Evolutionary conservation across 495 filamentous ascomycete genomes (phyloP).

Genomic region (Penicillium alfredii): DNA sequence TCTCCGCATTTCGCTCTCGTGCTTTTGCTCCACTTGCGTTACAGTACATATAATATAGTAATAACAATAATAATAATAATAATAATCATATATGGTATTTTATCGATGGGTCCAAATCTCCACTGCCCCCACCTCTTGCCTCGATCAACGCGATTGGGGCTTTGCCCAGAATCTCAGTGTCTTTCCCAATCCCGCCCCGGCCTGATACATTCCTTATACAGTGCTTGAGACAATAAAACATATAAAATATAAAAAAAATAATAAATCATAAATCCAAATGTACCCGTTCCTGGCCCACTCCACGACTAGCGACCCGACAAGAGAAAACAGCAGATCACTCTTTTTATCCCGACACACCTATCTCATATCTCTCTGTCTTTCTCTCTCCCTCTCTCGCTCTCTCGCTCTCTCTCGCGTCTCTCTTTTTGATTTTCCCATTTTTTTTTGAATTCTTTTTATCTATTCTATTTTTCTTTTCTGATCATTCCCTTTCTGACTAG

Average conservation of each 20-base stretch:
- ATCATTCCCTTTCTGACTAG: conserved; percentile 19
- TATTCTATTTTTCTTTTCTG: conserved; percentile 21
- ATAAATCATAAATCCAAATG: conserved; percentile 6
- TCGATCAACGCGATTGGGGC: too few species aligned
- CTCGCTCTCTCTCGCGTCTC: conserved; percentile 32
- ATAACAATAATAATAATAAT: too few species aligned
- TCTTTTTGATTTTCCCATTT: conserved; percentile 29
- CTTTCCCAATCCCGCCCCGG: conserved; percentile 24
- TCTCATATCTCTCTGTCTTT: conserved; percentile 22
- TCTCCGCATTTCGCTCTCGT: too few species aligned
- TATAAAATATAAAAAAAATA: conserved; percentile 1
- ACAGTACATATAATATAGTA: too few species aligned
- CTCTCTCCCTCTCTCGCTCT: conserved; percentile 20
- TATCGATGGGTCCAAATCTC: too few species aligned
- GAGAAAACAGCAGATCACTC: conserved; percentile 41
- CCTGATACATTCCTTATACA: conserved; percentile 14
- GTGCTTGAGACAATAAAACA: conserved; percentile 6
- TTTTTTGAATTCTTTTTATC: conserved; percentile 21
- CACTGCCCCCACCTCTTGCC: too few species aligned
- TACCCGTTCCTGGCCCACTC: conserved; percentile 34
- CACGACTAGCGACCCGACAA: conserved; percentile 28
- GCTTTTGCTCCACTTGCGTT: too few species aligned
- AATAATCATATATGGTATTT: too few species aligned
- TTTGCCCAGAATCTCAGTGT: conserved; percentile 4
- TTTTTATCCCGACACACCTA: conserved; percentile 47